Evolutionary conservation across 192 early-diverging fungal species (phyloP).

Genomic region (Mortierella claussenii): DNA sequence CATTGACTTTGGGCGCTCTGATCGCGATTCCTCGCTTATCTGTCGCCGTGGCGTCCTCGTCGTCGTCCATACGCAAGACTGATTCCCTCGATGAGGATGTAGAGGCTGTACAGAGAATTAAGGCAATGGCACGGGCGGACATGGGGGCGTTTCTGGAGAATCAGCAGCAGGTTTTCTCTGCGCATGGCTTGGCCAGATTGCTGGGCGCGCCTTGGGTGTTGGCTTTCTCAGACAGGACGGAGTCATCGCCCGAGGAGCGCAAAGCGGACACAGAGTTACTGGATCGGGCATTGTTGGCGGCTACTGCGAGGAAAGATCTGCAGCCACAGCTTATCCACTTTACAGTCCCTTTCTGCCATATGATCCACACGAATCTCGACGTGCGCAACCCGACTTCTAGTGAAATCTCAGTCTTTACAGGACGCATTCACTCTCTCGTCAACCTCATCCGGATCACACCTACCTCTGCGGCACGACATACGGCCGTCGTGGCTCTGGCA

Average conservation of each 20-base stretch:
- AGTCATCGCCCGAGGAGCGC: conserved; percentile 19
- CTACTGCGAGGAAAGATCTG: conserved; percentile 33
- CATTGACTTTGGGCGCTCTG: conserved; percentile 33
- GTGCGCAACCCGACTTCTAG: conserved; percentile 35
- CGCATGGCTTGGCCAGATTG: conserved; percentile 25
- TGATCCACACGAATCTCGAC: conserved; percentile 49
- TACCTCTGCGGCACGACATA: conserved; percentile 46
- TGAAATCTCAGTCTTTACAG: conserved; percentile 44
- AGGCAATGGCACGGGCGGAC: conserved; percentile 14
- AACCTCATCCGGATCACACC: conserved; percentile 47
- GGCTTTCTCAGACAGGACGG: conserved; percentile 41
- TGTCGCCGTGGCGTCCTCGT: conserved; percentile 17
- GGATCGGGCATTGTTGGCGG: conserved; percentile 19
- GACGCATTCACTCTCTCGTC: conserved; percentile 44
- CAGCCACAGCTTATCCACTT: conserved; percentile 44
- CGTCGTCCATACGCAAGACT: conserved; percentile 1
- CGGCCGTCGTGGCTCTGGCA: conserved; percentile 37
- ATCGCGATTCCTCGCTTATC: conserved; percentile 52
- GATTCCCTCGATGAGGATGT: neutral
- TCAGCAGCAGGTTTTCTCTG: conserved; percentile 13
- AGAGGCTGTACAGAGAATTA: conserved; percentile 26
- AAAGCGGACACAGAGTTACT: conserved; percentile 34
- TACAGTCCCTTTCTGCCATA: conserved; percentile 48
- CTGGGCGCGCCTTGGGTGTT: conserved; percentile 49
- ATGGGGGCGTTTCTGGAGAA: conserved; percentile 24